Conservation (phyloP, 352 stramenopile genomes). For the Phytopythium litorale region DNA sequence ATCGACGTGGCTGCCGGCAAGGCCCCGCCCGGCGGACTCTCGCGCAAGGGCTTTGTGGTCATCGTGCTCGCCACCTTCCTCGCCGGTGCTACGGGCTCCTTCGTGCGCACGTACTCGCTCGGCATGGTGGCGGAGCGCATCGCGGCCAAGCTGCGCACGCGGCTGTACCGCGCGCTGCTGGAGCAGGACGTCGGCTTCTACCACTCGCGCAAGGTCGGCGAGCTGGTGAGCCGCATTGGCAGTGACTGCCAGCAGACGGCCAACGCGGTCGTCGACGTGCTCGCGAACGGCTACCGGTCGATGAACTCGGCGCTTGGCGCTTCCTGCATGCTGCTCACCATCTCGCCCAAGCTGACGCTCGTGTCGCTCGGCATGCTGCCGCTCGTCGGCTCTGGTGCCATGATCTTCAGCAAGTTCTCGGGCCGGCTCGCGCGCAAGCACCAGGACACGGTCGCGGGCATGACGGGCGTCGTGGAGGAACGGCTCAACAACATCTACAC, state of each 20-base stretch:
- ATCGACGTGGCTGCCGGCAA: conserved; percentile 82
- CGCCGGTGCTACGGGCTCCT: conserved; percentile 79
- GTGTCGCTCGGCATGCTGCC: conserved; percentile 85
- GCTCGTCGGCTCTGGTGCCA: conserved; percentile 68
- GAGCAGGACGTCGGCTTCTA: conserved; percentile 85
- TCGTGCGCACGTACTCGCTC: conserved; percentile 86
- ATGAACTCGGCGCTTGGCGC: conserved; percentile 87
- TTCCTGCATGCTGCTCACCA: conserved; percentile 85
- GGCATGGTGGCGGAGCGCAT: conserved; percentile 87
- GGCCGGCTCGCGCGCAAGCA: conserved; percentile 73
- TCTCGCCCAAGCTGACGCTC: conserved; percentile 88
- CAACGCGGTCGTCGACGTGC: conserved; percentile 83
- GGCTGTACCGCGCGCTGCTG: conserved; percentile 74
- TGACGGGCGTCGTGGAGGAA: conserved; percentile 84
- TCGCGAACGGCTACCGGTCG: conserved; percentile 85
- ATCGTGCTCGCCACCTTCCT: conserved; percentile 84
- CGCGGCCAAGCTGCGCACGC: conserved; percentile 69
- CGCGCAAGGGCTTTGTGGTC: conserved; percentile 83
- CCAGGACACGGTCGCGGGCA: conserved; percentile 69
- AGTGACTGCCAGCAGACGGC: conserved; percentile 88
- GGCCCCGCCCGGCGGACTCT: conserved; percentile 60
- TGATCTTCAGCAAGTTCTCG: conserved; percentile 84
- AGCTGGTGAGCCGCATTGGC: conserved; percentile 83
- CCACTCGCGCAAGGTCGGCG: conserved; percentile 73
- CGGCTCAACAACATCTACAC: conserved; percentile 87